Evolutionary conservation across 2,329 filamentous ascomycete species (phyloP).

Genomic region (Metarhizium robertsii): DNA sequence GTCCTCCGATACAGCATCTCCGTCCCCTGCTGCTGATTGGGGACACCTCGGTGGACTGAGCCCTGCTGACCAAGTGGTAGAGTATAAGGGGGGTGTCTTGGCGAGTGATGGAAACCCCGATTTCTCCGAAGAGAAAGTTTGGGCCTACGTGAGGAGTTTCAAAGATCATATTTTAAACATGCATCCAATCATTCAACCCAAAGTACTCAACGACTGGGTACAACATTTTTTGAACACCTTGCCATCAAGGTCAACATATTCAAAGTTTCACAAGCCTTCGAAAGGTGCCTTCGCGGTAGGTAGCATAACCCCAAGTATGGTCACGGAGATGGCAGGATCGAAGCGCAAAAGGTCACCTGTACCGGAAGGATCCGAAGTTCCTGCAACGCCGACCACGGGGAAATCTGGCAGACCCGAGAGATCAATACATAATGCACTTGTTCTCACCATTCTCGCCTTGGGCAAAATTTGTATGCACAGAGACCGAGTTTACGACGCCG

Average conservation of each 20-base stretch:
- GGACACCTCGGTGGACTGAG: slow-evolving; percentile 46
- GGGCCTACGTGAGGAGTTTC: slow-evolving; percentile 46
- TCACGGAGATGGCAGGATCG: slow-evolving; percentile 20
- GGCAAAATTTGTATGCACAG: slow-evolving; percentile 67
- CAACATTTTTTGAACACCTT: slow-evolving; percentile 41
- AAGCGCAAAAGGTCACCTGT: slow-evolving; percentile 50
- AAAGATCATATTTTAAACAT: slow-evolving; percentile 54
- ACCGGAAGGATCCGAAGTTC: slow-evolving; percentile 22
- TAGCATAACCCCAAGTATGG: slow-evolving; percentile 13
- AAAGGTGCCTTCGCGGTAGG: slow-evolving; percentile 24
- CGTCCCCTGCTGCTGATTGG: slow-evolving; percentile 47
- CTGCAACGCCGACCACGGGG: slow-evolving; percentile 18
- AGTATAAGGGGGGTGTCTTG: slow-evolving; percentile 28
- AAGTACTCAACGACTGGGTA: slow-evolving; percentile 43
- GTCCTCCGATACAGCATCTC: slow-evolving; percentile 42
- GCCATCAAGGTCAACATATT: slow-evolving; percentile 20
- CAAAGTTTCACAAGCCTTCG: slow-evolving; percentile 16
- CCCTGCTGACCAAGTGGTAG: slow-evolving; percentile 28
- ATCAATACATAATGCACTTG: slow-evolving; percentile 70
- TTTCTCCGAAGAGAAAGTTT: slow-evolving; percentile 40
- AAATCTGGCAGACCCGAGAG: slow-evolving; percentile 46
- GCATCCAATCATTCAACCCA: slow-evolving; percentile 52
- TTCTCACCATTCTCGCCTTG: slow-evolving; percentile 74
- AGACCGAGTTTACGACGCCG: slow-evolving; percentile 47
- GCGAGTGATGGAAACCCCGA: slow-evolving; percentile 42